These are phyloP conservation scores for Arabidopsis lyrata DNA, from an alignment of 441 rosid species.

Conservation along the genomic window DNA sequence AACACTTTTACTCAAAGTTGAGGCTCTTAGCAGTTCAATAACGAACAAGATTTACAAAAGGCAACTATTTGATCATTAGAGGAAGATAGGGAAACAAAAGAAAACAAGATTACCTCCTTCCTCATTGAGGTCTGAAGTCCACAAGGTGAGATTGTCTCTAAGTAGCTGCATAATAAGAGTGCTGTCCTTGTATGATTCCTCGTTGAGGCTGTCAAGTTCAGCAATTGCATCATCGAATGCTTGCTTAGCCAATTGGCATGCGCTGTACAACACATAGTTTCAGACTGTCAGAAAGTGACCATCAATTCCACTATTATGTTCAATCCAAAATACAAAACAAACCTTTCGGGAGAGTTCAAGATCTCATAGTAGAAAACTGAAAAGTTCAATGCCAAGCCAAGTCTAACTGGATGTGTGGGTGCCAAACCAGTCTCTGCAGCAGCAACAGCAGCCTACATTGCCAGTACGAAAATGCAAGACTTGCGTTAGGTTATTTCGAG, in stretches of 20 bases:
- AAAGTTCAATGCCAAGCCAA: slow-evolving; percentile 92
- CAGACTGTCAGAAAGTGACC: slow-evolving; percentile 26
- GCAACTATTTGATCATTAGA: slow-evolving; percentile 7
- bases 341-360: slow-evolving; percentile 91
- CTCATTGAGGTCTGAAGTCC: slow-evolving; percentile 83
- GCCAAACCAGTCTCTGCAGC: slow-evolving; percentile 71
- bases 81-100: background rate
- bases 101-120: slow-evolving; percentile 64
- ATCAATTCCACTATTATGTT: background rate
- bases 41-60: slow-evolving; percentile 12
- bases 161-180: slow-evolving; percentile 91
- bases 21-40: background rate
- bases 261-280: slow-evolving; percentile 53
- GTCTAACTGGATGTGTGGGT: slow-evolving; percentile 95
- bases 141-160: slow-evolving; percentile 85
- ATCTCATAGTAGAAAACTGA: slow-evolving; percentile 97
- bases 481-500: background rate
- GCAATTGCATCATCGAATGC: slow-evolving; percentile 91
- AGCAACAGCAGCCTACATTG: slow-evolving; percentile 71
- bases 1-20: background rate
- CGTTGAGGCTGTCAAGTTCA: slow-evolving; percentile 85
- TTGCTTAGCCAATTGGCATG: slow-evolving; percentile 89
- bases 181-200: slow-evolving; percentile 89
- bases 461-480: slow-evolving; percentile 20
- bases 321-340: background rate